Evolutionary conservation across 2,329 filamentous ascomycete genomes (phyloP).

Genomic region (Penicillium sp.): DNA sequence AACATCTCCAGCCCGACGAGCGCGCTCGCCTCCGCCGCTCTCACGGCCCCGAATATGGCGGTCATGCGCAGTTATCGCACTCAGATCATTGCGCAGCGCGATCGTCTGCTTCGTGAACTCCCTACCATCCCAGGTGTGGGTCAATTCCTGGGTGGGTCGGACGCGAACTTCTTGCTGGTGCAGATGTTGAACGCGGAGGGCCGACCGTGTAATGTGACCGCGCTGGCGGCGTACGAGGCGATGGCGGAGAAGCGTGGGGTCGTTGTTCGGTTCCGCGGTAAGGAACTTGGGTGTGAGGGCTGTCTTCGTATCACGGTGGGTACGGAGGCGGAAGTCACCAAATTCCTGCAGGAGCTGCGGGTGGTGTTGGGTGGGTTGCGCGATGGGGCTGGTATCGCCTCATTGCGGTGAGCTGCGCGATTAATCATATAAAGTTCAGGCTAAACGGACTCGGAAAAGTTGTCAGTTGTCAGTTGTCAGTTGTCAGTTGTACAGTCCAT

Average conservation of each 20-base stretch:
- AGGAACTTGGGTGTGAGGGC: constrained; percentile 84
- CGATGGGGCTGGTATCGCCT: constrained; percentile 36
- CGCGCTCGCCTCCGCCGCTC: constrained; percentile 72
- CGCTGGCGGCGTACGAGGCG: constrained; percentile 77
- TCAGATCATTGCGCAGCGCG: constrained; percentile 73
- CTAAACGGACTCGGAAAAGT: no score
- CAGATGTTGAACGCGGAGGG: constrained; percentile 73
- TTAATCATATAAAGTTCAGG: constrained; percentile 2
- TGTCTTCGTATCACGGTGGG: constrained; percentile 91
- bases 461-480: neutral
- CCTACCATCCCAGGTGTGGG: constrained; percentile 77
- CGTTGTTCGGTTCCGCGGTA: constrained; percentile 89
- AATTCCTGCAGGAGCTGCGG: constrained; percentile 71
- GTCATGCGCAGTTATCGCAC: constrained; percentile 71
- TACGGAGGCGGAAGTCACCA: constrained; percentile 80
- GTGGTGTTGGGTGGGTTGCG: constrained; percentile 53
- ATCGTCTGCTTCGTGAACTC: constrained; percentile 72
- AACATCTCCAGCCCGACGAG: constrained; percentile 90
- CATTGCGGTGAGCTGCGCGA: constrained; percentile 16
- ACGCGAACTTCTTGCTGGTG: constrained; percentile 87
- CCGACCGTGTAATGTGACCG: constrained; percentile 77
- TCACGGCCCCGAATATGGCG: constrained; percentile 66
- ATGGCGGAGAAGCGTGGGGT: constrained; percentile 86
- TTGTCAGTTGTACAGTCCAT: neutral
- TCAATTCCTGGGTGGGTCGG: constrained; percentile 73